Percentiles rank a stretch among this genome's conserved stretches.
Evolutionary conservation across 2,329 filamentous ascomycete species (phyloP).

Genomic region (Leptographium radiaticola): DNA sequence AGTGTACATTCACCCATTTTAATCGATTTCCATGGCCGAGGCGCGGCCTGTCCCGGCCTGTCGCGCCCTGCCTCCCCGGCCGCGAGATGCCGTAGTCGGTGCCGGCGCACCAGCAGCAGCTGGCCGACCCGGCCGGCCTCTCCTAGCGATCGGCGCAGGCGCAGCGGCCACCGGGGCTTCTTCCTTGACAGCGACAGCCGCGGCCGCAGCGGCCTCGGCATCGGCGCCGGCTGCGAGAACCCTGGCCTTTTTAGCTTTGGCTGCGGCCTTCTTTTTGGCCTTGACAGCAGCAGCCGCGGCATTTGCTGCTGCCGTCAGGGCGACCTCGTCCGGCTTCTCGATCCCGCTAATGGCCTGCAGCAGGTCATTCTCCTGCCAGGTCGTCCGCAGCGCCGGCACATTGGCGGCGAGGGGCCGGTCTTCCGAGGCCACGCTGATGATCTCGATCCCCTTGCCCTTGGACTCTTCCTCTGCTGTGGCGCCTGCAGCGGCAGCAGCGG

Average conservation of each 20-base stretch:
- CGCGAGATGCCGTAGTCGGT: background rate
- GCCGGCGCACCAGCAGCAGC: slow-evolving; percentile 13
- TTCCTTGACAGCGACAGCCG: background rate
- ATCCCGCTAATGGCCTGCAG: slow-evolving; percentile 34
- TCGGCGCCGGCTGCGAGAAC: background rate
- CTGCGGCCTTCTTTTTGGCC: background rate
- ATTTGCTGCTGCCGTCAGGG: background rate
- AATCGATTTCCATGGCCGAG: slow-evolving; percentile 7
- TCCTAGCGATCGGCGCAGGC: background rate
- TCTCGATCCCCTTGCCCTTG: slow-evolving; percentile 16
- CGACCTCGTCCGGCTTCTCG: background rate
- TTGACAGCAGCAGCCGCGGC: background rate
- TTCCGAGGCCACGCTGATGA: slow-evolving; percentile 6
- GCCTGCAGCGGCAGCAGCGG: slow-evolving; percentile 11
- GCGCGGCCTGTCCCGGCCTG: background rate
- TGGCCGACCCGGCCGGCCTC: background rate
- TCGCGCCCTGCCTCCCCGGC: slow-evolving; percentile 2
- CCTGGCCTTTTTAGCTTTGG: background rate
- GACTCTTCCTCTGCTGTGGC: slow-evolving; percentile 8
- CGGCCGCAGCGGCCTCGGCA: background rate
- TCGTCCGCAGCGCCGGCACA: slow-evolving; percentile 25
- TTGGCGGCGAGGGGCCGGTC: slow-evolving; percentile 19
- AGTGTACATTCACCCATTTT: background rate
- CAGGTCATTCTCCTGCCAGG: slow-evolving; percentile 30
- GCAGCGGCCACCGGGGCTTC: background rate